Percentiles rank a stretch among this genome's conserved stretches.
These are phyloP conservation scores for Erodium texanum DNA, from an alignment of 441 rosid genomes.

Conservation along the genomic window DNA sequence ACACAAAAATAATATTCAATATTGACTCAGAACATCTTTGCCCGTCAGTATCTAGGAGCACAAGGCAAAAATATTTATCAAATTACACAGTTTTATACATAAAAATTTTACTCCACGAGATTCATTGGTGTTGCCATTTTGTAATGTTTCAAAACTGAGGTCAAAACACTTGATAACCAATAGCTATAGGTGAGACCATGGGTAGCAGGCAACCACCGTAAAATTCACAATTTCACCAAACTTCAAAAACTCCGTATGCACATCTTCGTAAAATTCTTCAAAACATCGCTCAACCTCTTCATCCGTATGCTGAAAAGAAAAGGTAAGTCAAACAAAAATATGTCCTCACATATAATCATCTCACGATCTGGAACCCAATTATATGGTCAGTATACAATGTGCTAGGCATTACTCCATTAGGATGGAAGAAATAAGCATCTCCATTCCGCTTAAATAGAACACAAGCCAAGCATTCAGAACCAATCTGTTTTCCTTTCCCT, in stretches of 20 bases:
- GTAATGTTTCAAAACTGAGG: not conserved
- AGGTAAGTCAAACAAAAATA: constrained; percentile 20
- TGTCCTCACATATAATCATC: not conserved
- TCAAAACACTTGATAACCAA: not conserved
- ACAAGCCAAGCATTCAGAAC: constrained; percentile 1
- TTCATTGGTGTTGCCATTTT: not conserved
- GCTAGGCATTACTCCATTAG: constrained; percentile 1
- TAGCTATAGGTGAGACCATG: constrained; percentile 7
- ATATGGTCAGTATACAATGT: not conserved
- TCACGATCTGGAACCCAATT: not conserved
- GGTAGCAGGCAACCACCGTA: constrained; percentile 46
- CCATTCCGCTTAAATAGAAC: constrained; percentile 1
- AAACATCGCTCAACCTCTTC: constrained; percentile 75
- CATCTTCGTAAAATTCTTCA: constrained; percentile 96
- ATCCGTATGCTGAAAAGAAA: constrained; percentile 62
- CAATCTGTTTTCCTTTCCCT: constrained; percentile 10
- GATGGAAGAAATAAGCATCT: not conserved
- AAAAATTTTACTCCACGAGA: not conserved
- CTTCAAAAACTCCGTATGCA: constrained; percentile 91
- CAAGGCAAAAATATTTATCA: not conserved
- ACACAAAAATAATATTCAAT: not conserved
- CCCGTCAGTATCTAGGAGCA: not conserved
- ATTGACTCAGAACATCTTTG: not conserved
- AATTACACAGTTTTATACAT: not conserved
- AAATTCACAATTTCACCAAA: constrained; percentile 90